Evolutionary conservation across 768 basidiomycete species (phyloP).

Genomic region (Lentinus brumalis): DNA sequence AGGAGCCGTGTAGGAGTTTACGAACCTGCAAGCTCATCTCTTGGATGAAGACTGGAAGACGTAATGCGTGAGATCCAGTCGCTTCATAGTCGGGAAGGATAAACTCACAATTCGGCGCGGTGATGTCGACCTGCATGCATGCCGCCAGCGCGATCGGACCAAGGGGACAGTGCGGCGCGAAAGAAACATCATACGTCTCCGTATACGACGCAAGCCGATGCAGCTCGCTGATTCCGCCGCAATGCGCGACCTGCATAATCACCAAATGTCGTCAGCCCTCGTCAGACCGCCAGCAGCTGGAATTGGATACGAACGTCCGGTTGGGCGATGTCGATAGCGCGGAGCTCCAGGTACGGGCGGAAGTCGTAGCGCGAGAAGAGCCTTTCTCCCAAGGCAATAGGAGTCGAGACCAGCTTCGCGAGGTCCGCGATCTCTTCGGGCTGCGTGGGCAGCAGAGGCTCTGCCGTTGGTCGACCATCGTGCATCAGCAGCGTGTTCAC

Average conservation of each 20-base stretch:
- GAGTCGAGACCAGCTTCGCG: constrained; percentile 52
- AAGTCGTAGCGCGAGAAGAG: constrained; percentile 65
- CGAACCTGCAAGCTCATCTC: constrained; percentile 65
- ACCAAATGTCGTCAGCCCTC: neutral
- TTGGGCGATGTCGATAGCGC: constrained; percentile 69
- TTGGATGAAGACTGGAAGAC: constrained; percentile 52
- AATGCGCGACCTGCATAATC: constrained; percentile 49
- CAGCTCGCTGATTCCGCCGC: constrained; percentile 62
- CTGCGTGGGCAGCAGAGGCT: constrained; percentile 61
- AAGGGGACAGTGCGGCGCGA: constrained; percentile 73
- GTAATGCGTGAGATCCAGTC: neutral
- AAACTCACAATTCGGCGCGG: constrained; percentile 58
- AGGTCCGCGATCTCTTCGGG: constrained; percentile 64
- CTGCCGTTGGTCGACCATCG: constrained; percentile 27
- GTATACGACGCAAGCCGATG: constrained; percentile 59
- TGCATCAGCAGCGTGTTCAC: neutral
- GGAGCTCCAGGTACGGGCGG: constrained; percentile 62
- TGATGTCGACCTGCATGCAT: constrained; percentile 62
- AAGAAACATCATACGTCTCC: constrained; percentile 70
- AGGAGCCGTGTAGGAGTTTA: neutral
- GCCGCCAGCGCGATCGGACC: constrained; percentile 75
- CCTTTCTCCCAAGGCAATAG: constrained; percentile 66
- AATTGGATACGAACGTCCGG: constrained; percentile 50
- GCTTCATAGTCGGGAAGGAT: neutral
- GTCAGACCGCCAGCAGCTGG: neutral